Percentiles rank a stretch among this genome's conserved stretches.
Evolutionary conservation across 148 eudicot genomes (phyloP).

Genomic region (Cornus controversa): DNA sequence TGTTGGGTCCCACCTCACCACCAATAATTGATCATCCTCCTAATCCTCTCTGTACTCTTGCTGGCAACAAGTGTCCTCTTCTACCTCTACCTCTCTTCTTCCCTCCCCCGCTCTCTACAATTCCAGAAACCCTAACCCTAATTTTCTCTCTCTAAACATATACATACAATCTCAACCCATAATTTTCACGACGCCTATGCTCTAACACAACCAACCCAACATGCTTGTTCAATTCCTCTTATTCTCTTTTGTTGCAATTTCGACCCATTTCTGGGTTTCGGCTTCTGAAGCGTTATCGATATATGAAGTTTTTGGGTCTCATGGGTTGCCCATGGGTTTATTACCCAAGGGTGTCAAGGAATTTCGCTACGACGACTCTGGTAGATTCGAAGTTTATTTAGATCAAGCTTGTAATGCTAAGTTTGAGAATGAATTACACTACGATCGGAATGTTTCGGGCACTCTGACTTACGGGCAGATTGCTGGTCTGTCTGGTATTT

Average conservation of each 20-base stretch:
- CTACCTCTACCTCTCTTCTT: not conserved
- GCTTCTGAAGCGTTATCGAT: conserved; percentile 33
- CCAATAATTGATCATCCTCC: conserved; percentile 19
- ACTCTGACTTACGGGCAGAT: conserved; percentile 48
- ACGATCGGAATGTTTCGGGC: conserved; percentile 65
- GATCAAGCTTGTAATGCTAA: conserved; percentile 68
- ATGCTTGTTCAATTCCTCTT: conserved; percentile 12
- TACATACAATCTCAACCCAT: not conserved
- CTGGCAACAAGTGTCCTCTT: conserved; percentile 27
- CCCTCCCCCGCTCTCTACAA: not conserved
- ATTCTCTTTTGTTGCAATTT: conserved; percentile 7
- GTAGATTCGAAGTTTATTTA: conserved; percentile 51
- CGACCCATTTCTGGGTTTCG: not conserved
- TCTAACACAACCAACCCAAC: not conserved
- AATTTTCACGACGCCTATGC: not conserved
- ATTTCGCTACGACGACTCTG: conserved; percentile 37
- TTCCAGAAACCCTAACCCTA: conserved; percentile 30
- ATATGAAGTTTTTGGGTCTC: conserved; percentile 47
- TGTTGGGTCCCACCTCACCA: not conserved
- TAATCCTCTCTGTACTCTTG: conserved; percentile 32
- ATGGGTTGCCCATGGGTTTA: conserved; percentile 74
- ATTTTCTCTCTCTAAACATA: not conserved
- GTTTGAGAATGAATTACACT: conserved; percentile 73
- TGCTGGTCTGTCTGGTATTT: conserved; percentile 56
- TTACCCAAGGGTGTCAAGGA: conserved; percentile 66